Evolutionary conservation across 2,329 filamentous ascomycete genomes (phyloP), one percentile per base, ranked within the genome.

Genomic region (Hymenoscyphus infarciens): DNA sequence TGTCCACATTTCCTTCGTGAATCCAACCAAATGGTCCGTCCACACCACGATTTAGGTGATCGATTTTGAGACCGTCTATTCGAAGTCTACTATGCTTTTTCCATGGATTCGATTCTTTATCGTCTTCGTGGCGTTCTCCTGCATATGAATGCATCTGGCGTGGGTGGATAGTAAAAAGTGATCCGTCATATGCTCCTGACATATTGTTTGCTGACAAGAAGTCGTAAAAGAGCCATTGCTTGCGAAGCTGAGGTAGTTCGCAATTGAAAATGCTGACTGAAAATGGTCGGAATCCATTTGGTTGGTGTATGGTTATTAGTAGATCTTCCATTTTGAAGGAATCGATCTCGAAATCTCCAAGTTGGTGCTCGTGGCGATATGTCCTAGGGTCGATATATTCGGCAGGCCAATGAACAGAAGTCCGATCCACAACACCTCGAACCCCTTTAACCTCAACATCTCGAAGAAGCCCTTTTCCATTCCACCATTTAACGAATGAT

Each of bases 401-500:
- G 38, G 81, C 82, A 5, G 83, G 80, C 83, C 91, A 95, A 62
- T 82, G 79, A 1, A 99, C 90, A 56, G 87, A 89, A 0, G 92
- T 97, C 63, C 95, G 86, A 76, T 99, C 95, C 54, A 99, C 83
- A 5, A 98, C 91, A 25, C 95, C 95, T 64, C 95, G 86, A 33
- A 99, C 90, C 4, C 95, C 95, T 73, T 92, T 95, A 59, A 99
- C 88, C 73, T 97, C 92, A 52, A 99, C 95, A 73, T 98, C 91
- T 70, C 91, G 88, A 8, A 99, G 80, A 5, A 96, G 82, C 0
- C 95, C 95, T 75, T 94, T 97, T 25, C 95, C 94, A 70, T 97
- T 98, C 86, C 96, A 96, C 95, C 95, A 99, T 74, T 97, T 98
- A n/a, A 92, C 83, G 70, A 99, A 98, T 0, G 95, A 99, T 29